phyloP scores from a whole-genome alignment of 331 rosid species.

The Rosa hybrid region DNA sequence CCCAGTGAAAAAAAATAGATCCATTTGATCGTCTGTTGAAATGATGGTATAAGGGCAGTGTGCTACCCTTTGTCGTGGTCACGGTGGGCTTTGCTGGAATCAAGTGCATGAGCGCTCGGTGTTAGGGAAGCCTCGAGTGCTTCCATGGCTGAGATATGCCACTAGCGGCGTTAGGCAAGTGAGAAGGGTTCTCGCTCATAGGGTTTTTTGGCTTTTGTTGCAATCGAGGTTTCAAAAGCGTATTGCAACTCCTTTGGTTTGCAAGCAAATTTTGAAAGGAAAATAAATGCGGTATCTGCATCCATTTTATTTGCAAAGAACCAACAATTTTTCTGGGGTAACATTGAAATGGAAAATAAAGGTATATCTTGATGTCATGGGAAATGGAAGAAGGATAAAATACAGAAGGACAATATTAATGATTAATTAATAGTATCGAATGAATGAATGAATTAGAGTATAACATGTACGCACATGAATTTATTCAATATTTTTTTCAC shows the following conservation, averaged over 20 bases:
- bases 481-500: background rate
- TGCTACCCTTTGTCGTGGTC: too few relatives aligned
- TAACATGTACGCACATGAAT: background rate
- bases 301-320: background rate
- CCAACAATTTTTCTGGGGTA: background rate
- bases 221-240: too few relatives aligned
- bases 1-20: too few relatives aligned
- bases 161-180: too few relatives aligned
- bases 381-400: background rate
- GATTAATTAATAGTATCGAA: background rate
- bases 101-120: too few relatives aligned
- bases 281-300: background rate
- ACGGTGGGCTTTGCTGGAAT: too few relatives aligned
- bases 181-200: too few relatives aligned
- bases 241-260: background rate
- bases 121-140: too few relatives aligned
- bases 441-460: background rate
- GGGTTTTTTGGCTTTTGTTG: too few relatives aligned
- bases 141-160: too few relatives aligned
- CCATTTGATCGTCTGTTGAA: too few relatives aligned
- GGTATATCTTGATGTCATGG: background rate
- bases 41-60: too few relatives aligned
- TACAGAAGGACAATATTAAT: background rate
- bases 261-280: background rate
- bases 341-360: background rate